Base-by-base conservation (phyloP, 768 basidiomycete species). In the Pisolithus tinctorius region DNA sequence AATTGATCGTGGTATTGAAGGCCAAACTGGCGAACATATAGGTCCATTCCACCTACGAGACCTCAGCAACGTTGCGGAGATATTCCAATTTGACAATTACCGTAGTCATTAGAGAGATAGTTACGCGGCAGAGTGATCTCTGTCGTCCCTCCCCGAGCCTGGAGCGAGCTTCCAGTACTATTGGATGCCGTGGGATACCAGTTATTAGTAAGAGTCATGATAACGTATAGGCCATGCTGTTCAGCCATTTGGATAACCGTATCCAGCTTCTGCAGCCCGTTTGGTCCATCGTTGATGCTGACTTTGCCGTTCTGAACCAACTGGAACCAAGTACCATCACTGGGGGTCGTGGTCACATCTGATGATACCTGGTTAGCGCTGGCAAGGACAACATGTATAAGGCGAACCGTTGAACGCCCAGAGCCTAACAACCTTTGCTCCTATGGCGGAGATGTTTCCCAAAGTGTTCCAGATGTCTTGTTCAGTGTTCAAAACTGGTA, bases 331-430 rank as follows among this genome's bases (percentile, higher is more conserved):
- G 79, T 79, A 0, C 82, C 81, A 49, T 78, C 75, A 48, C 67
- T 58, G 7, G 81, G 81, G 55, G 80, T 68, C n/a, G 68, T 63
- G 2, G 68, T 65, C 39, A 83, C 81, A 55, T 82, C 80, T 80
- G 17, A 48, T 45, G 16, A 14, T 44, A n/a, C 9, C 39, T 26
- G 20, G 37, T 66, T n/a, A 60, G 52, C 6, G 47, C 27, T n/a
- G 11, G 13, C 10, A 30, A 49, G 37, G 14, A 49, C 50, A 26
- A 25, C 30, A 34, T 34, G 42, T 26, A 46, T 36, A 30, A 29
- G 43, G 14, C 48, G 51, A 36, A 77, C 83, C 85, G 65, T 86
- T 86, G 64, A 86, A 87, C 16, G 76, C 86, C 86, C 86, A 88
- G 4, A 79, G 71, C 39, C 84, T 74, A 27, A 86, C 77, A 20